Base-by-base conservation (phyloP, 208 protist genomes). In the Leishmania amazonensis region DNA sequence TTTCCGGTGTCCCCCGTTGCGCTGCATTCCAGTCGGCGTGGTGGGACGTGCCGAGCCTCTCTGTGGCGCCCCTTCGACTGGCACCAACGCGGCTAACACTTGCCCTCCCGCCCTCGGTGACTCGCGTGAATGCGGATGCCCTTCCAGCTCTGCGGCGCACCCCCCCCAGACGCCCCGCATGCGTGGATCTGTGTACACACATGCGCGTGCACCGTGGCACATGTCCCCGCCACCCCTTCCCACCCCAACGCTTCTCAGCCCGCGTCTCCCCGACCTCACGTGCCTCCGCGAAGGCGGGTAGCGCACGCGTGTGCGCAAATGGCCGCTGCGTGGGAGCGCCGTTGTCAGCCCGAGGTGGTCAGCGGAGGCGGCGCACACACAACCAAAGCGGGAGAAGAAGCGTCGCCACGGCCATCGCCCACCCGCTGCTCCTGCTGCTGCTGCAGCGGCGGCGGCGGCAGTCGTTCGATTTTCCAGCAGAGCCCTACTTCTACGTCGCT, bases 241-340 rank as follows among this genome's bases (percentile, higher is more conserved):
- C 75, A 1, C 38, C 75, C 54, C 57, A 31, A 62, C 24, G 28
- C 38, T 28, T 11, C 6, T 17, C 13, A 0, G n/a, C 35, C 38
- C 0, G 3, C 35, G 24, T 67, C 35, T 40, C 38, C 5, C 9
- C 8, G 40, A 24, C n/a, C 28, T 75, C 70, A 47, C 9, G 1
- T 75, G 70, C 62, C 64, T 51, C 45, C 35, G 67, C 57, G 42
- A 24, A 71, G 28, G 67, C 7, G 79, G 28, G 73, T 38, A 84
- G 28, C 0, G 78, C 47, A 62, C 21, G 76, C 76, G 75, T 7
- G 57, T 8, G 7, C 57, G 19, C 15, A 15, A 54, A 54, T 54
- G 15, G 1, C 51, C 51, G 17, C 51, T 1, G 51, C 19, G 51
- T 21, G 51, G 51, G 15, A 54, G 51, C 17, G 51, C 51, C 51